Base-by-base conservation (phyloP, 2,329 filamentous ascomycete species). In the Emergomyces orientalis region DNA sequence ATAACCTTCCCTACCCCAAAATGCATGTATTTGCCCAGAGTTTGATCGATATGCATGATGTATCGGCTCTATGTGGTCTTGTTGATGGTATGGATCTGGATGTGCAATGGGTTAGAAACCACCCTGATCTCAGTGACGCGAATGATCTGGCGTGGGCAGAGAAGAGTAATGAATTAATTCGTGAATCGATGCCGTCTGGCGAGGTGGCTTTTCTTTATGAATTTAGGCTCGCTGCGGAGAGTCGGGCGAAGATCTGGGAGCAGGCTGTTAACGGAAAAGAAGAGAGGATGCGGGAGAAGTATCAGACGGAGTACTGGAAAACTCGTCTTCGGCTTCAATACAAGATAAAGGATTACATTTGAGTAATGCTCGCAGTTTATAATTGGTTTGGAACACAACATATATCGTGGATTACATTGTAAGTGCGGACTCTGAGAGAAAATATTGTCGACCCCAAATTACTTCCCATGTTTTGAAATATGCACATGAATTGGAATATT, bases 1-100 rank as follows among this genome's bases (percentile, higher is more conserved):
- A 27, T n/a, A 65, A 66, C 1, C 49, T 68, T 2, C 68, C 68
- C 9, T 69, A 69, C 34, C 65, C 68, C 8, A 65, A 59, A 17
- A 59, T 70, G 2, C 61, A 60, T 19, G 32, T 67, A 22, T 69
- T 63, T 49, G 63, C 63, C 11, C 67, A 69, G 62, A 71, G 69
- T 49, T 62, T 71, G n/a, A 52, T 71, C 2, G 68, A 70, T 43
- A 68, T 63, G 27, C 25, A 58, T 13, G 62, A 67, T 55, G 14
- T 52, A 14, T 43, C 64, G 4, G 64, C 62, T 45, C 58, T 71
- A 9, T 45, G 45, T n/a, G n/a, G n/a, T n/a, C n/a, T n/a, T n/a
- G n/a, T n/a, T n/a, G n/a, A n/a, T n/a, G n/a, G n/a, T n/a, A n/a
- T n/a, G n/a, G n/a, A n/a, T n/a, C n/a, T n/a, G n/a, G n/a, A n/a